These are phyloP conservation scores for Coniferiporia sulphurascens DNA, from an alignment of 1,284 basidiomycete species.

Conservation along the genomic window DNA sequence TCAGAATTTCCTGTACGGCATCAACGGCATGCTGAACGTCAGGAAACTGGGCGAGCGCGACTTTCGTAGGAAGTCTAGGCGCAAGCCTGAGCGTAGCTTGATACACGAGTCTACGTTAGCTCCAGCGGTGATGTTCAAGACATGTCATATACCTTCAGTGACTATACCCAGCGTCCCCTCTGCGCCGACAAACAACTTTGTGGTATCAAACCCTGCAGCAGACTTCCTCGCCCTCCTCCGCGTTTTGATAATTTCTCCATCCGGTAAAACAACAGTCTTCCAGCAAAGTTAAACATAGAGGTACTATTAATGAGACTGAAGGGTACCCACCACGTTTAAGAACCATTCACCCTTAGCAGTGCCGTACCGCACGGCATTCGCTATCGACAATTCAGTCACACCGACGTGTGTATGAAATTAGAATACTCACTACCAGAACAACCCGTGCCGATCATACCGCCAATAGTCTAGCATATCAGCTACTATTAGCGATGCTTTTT, in stretches of 20 bases:
- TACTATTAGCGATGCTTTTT: not conserved
- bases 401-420: not conserved
- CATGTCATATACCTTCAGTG: constrained; percentile 36
- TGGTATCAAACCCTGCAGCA: constrained; percentile 52
- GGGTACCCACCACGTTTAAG: constrained; percentile 34
- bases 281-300: not conserved
- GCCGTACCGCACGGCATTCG: constrained; percentile 54
- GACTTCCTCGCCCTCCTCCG: constrained; percentile 49
- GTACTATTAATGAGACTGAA: not conserved
- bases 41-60: constrained; percentile 23
- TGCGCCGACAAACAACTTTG: constrained; percentile 54
- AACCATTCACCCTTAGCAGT: constrained; percentile 49
- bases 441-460: constrained; percentile 53
- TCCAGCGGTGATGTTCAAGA: not conserved
- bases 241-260: constrained; percentile 59
- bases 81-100: constrained; percentile 46
- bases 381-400: not conserved
- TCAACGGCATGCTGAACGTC: constrained; percentile 29
- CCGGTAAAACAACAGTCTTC: constrained; percentile 48
- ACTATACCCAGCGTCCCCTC: constrained; percentile 59
- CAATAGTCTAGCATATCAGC: constrained; percentile 39
- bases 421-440: constrained; percentile 49
- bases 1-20: constrained; percentile 40
- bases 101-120: no score
- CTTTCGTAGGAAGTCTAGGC: constrained; percentile 39